Evolutionary conservation across 768 basidiomycete genomes (phyloP).

Genomic region (Strobilomyces echinocephalus): DNA sequence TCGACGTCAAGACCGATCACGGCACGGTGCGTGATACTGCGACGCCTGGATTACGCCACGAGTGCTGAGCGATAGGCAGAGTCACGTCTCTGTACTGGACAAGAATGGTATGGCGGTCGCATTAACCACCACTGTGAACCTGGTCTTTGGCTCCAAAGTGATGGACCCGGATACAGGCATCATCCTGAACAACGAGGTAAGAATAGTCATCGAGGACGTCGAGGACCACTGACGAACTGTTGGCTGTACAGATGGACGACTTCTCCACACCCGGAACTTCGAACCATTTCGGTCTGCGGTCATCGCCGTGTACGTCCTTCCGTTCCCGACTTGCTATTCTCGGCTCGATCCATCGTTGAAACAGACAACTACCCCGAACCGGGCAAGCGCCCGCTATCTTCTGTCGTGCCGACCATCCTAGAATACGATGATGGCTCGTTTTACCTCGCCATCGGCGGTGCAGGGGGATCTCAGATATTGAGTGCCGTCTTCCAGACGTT

Average conservation of each 20-base stretch:
- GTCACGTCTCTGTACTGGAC: slow-evolving; percentile 83
- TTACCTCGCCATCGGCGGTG: slow-evolving; percentile 71
- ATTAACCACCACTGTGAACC: slow-evolving; percentile 85
- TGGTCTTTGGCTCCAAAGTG: slow-evolving; percentile 84
- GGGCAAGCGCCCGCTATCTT: slow-evolving; percentile 87
- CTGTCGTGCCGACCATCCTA: slow-evolving; percentile 74
- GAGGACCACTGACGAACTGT: not conserved
- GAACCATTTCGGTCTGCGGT: slow-evolving; percentile 78
- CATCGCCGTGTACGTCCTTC: slow-evolving; percentile 64
- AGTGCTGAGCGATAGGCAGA: slow-evolving; percentile 39
- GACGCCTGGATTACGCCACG: slow-evolving; percentile 1
- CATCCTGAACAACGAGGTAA: slow-evolving; percentile 81
- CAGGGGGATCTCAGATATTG: slow-evolving; percentile 87
- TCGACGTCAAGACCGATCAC: slow-evolving; percentile 73
- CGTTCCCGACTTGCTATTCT: not conserved
- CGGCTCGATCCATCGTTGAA: not conserved
- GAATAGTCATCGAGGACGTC: not conserved
- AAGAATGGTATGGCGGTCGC: slow-evolving; percentile 81
- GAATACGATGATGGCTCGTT: slow-evolving; percentile 73
- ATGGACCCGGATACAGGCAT: slow-evolving; percentile 85
- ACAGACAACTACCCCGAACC: slow-evolving; percentile 85
- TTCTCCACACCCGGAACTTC: slow-evolving; percentile 83
- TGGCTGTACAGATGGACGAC: slow-evolving; percentile 68
- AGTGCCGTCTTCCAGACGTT: slow-evolving; percentile 73
- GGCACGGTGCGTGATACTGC: slow-evolving; percentile 52